A percentile compares a stretch with the other conserved stretches of the same genome.
These are phyloP conservation scores for Saturnispora ahearnii DNA, from an alignment of 805 yeast species.

Conservation along the genomic window DNA sequence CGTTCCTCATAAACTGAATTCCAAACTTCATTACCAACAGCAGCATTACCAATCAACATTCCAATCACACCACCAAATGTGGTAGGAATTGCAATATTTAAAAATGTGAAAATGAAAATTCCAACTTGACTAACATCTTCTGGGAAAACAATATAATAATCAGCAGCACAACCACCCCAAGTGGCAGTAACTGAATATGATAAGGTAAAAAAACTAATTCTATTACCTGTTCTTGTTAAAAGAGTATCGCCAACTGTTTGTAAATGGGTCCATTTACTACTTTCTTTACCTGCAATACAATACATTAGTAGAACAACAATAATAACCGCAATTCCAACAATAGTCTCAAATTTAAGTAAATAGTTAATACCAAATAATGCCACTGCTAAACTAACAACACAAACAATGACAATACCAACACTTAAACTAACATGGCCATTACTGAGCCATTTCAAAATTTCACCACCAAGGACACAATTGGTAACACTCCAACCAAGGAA, in stretches of 20 bases:
- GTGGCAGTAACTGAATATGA: constrained; percentile 75
- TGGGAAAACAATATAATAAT: constrained; percentile 75
- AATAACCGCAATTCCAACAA: constrained; percentile 60
- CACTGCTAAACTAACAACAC: constrained; percentile 51
- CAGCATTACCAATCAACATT: constrained; percentile 57
- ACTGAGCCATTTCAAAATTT: constrained; percentile 60
- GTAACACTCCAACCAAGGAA: constrained; percentile 91
- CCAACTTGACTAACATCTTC: constrained; percentile 51
- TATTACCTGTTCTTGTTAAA: constrained; percentile 50
- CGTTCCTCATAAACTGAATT: constrained; percentile 39
- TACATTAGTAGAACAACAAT: constrained; percentile 61
- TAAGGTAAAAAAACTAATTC: constrained; percentile 63
- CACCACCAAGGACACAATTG: constrained; percentile 85
- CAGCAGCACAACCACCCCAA: constrained; percentile 85
- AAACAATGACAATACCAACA: constrained; percentile 67
- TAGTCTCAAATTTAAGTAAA: constrained; percentile 57
- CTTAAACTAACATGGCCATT: constrained; percentile 58
- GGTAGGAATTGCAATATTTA: constrained; percentile 63
- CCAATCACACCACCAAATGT: constrained; percentile 71
- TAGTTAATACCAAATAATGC: constrained; percentile 74
- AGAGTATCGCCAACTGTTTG: constrained; percentile 29
- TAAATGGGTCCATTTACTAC: constrained; percentile 30
- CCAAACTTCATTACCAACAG: constrained; percentile 52
- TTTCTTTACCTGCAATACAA: constrained; percentile 41
- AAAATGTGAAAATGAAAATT: constrained; percentile 52